Base-by-base conservation (phyloP, 1,284 basidiomycete genomes). In the Naganishia cerealis region DNA sequence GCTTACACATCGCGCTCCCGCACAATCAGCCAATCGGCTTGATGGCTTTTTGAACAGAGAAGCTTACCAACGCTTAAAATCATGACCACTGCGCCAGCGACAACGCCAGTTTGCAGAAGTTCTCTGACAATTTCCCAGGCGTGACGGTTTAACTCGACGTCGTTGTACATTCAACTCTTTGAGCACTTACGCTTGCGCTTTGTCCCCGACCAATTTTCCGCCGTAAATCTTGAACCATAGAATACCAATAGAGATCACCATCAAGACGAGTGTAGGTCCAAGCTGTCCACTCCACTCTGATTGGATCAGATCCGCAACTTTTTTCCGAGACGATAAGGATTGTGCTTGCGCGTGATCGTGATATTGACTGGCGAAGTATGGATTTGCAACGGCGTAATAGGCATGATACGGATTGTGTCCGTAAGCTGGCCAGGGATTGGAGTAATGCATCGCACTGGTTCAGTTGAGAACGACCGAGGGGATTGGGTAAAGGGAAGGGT, bases 171-270 rank as follows among this genome's bases (percentile, higher is more conserved):
- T 50, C 46, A 24, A 10, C 8, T 15, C 7, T 15, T 12, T 8
- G 38, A 48, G 10, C 3, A 54, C 61, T 53, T 38, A 53, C 61
- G 50, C 53, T n/a, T 63, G 61, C 16, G 38, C 61, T 24, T 53
- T 46, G 13, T 53, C 48, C 2, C 61, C 61, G 12, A 63, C 61
- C 5, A 63, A 18, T 16, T 21, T 39, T 24, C 24, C 50, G 12
- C 61, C 61, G 26, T 63, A 54, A 12, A 63, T 12, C 29, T 63
- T 63, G 61, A 63, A 54, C 61, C 61, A 63, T 4, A 63, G 12
- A 1, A 63, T 38, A 9, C 33, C 61, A 24, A 24, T 50, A 10
- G 50, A 50, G 1, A 63, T 36, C 36, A 54, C 24, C 61, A 63
- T 29, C 16, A 63, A 63, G 0, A 63, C 38, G 9, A 63, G 24